Conservation (phyloP, 768 basidiomycete genomes). For the Boletus pseudo-olivaceus region DNA sequence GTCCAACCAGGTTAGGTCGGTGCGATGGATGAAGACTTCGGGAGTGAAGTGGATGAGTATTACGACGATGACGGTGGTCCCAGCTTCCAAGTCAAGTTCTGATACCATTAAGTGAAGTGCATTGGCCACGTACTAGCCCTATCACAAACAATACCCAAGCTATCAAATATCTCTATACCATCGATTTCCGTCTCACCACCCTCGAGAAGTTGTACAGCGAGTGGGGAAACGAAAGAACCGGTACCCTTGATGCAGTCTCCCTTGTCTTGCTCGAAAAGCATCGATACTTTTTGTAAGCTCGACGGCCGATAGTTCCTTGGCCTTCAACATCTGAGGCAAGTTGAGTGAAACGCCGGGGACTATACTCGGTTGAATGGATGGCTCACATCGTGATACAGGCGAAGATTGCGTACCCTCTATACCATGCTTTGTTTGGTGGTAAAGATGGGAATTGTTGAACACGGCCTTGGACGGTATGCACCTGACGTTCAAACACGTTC, state of each 20-base stretch:
- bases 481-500: conserved; percentile 97
- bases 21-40: too few species aligned
- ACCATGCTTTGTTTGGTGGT: conserved; percentile 92
- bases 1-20: too few species aligned
- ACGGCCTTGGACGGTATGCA: conserved; percentile 99
- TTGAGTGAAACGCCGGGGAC: conserved; percentile 78
- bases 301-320: conserved; percentile 81
- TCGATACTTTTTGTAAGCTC: conserved; percentile 89
- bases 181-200: conserved; percentile 85
- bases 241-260: conserved; percentile 97
- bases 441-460: conserved; percentile 98
- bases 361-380: conserved; percentile 31
- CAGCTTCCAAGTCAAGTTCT: too few species aligned
- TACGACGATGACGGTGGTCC: too few species aligned
- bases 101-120: too few species aligned
- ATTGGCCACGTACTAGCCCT: too few species aligned
- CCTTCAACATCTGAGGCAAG: conserved; percentile 86
- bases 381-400: neutral
- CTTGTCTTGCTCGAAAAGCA: conserved; percentile 94
- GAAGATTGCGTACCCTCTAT: conserved; percentile 74
- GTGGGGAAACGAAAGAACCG: conserved; percentile 79
- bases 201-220: conserved; percentile 77
- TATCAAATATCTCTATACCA: too few species aligned
- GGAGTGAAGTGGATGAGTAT: too few species aligned
- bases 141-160: too few species aligned